Evolutionary conservation across 2,329 filamentous ascomycete genomes (phyloP), one percentile per base, ranked within the genome.

Genomic region (Fusarium humuli): DNA sequence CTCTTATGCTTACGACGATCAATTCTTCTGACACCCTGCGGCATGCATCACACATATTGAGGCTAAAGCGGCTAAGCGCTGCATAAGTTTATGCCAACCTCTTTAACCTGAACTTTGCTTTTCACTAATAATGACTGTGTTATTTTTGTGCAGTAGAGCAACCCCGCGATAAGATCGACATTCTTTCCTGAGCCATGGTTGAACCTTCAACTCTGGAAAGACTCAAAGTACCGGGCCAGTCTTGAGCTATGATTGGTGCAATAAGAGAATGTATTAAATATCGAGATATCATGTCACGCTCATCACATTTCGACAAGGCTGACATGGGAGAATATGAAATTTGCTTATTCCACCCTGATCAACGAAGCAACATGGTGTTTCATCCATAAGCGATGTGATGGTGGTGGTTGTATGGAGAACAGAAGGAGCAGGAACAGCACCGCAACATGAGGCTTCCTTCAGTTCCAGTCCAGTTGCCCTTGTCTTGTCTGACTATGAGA

Each of bases 131-230:
- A 37, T 37, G 34, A n/a, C 16, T 10, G 34, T 30, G 34, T 20
- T 52, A 37, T 40, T 40, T 42, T 53, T 53, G 37, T 53, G 49
- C 34, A 34, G 25, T 4, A 27, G 25, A 11, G 27, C 27, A 37
- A 34, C 49, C 10, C 49, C 34, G 37, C 65, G 69, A 63, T 59
- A 61, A 61, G 75, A 78, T 76, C 73, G 67, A 61, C 69, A 61
- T 70, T 55, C 47, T 60, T 55, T 47, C 47, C 37, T 58, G 64
- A 65, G 61, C 49, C 68, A 69, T 63, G 57, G 49, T 48, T 68
- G 53, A 63, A 54, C 55, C 47, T 37, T 65, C 61, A 53, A 65
- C 29, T 61, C 40, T 44, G 18, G 16, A 23, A 27, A 25, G 32
- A 53, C 30, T 34, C 45, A 65, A 57, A 63, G 41, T 63, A 45